phyloP scores from a whole-genome alignment of 345 rosid genomes.

The Eucalyptus virginea region DNA sequence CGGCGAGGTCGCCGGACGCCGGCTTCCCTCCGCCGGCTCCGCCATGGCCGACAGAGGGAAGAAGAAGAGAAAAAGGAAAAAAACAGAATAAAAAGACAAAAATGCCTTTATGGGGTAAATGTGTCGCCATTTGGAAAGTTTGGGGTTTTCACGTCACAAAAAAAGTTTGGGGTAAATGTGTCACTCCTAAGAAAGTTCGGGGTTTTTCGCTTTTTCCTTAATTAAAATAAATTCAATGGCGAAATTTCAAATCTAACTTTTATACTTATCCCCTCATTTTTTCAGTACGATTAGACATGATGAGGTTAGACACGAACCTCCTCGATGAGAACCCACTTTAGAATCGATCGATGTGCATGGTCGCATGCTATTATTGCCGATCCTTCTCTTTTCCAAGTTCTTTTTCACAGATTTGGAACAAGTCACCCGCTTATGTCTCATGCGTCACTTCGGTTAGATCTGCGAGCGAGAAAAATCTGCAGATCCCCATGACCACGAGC shows the following conservation, averaged over 20 bases:
- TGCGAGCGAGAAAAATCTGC: not conserved
- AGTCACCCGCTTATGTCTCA: not conserved
- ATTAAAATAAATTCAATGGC: not conserved
- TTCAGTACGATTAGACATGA: not conserved
- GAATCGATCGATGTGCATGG: not conserved
- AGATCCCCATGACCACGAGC: not conserved
- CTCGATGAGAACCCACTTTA: not conserved
- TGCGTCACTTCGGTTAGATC: not conserved
- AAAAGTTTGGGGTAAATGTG: too few relatives aligned
- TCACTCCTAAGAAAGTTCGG: too few relatives aligned
- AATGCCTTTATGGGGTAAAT: too few relatives aligned
- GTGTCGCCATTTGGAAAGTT: too few relatives aligned
- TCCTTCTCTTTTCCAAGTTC: not conserved
- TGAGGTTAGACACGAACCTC: not conserved
- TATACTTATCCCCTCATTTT: not conserved
- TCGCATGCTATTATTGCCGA: not conserved
- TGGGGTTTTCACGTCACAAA: too few relatives aligned
- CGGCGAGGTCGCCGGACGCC: too few relatives aligned
- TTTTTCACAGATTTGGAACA: not conserved
- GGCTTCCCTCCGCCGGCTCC: too few relatives aligned
- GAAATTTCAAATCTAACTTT: not conserved
- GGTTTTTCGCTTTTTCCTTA: too few relatives aligned
- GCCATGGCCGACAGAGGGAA: too few relatives aligned
- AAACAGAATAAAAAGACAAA: too few relatives aligned
- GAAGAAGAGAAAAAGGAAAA: too few relatives aligned